Evolutionary conservation across 176 grass and related monocot genomes (phyloP).

Genomic region (Microstegium vimineum): DNA sequence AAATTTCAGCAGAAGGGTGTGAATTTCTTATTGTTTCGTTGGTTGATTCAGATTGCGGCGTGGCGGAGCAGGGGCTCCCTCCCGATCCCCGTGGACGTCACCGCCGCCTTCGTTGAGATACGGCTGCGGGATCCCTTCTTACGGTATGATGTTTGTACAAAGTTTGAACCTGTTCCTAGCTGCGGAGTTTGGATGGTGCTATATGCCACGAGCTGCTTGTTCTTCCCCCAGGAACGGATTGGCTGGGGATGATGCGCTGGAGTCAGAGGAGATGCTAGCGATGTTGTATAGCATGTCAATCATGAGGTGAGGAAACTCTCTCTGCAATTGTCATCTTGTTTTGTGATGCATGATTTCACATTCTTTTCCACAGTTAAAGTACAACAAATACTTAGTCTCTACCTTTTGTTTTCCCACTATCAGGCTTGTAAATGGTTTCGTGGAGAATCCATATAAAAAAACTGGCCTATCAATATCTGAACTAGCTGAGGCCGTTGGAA

Average conservation of each 20-base stretch:
- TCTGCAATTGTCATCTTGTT: background rate
- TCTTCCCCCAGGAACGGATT: conserved; percentile 35
- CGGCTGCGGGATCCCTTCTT: conserved; percentile 89
- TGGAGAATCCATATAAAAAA: conserved; percentile 63
- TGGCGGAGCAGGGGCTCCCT: conserved; percentile 85
- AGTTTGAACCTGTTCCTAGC: background rate
- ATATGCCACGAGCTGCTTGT: conserved; percentile 5
- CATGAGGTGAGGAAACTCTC: conserved; percentile 44
- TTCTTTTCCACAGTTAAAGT: background rate
- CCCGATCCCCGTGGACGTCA: conserved; percentile 70
- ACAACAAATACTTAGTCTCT: background rate
- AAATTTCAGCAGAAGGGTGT: background rate
- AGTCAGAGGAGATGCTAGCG: conserved; percentile 76
- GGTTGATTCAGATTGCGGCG: conserved; percentile 54
- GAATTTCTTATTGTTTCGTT: background rate
- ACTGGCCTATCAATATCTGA: conserved; percentile 71
- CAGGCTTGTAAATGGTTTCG: conserved; percentile 91
- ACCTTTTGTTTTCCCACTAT: conserved; percentile 1
- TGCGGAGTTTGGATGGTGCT: background rate
- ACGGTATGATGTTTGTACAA: conserved; percentile 23
- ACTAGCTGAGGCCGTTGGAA: conserved; percentile 71
- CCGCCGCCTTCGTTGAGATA: conserved; percentile 71
- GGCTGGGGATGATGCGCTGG: conserved; percentile 19
- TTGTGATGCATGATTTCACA: background rate
- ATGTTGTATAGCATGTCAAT: conserved; percentile 94